Base-by-base conservation (phyloP, 192 early-diverging fungal species). In the Phycomyces blakesleeanus region DNA sequence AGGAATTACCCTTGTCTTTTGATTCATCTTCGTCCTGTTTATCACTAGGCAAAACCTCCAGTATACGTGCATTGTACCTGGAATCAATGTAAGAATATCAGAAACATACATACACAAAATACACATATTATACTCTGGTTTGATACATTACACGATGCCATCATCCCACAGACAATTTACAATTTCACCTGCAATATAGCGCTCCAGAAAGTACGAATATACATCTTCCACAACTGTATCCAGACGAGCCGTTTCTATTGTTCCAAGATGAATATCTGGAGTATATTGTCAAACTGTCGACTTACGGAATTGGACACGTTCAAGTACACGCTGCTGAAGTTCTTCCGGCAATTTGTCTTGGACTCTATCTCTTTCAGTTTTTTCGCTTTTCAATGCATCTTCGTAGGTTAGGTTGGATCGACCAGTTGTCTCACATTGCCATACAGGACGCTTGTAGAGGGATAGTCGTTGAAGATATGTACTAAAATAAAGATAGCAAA, bases 381-480 rank as follows among this genome's bases (percentile, higher is more conserved):
- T 75, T 65, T 97, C 95, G 14, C 84, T 88, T 39, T 85, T 71
- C 20, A 89, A 69, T 0, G 95, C 95, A 62, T 94, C 84, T 60
- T 86, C 81, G 61, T 88, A 97, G 0, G 89, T 93, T 53, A 97
- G 72, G 42, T 83, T 74, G 21, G 74, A 69, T 63, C 86, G 89
- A 0, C 93, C 90, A 1, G 91, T 90, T 5, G 77, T 76, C 49
- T 83, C 80, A 74, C 93, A 95, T 59, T 89, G 79, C 87, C 93
- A 97, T 22, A 83, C 69, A 40, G 78, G 81, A 57, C 86, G 84
- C 22, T 81, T 78, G 64, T 94, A 93, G 14, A 92, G 76, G 24
- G 44, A 34, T 9, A 57, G 8, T 51, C 71, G 51, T 20, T 67
- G 51, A 47, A 73, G 42, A 58, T 73, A 73, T 9, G 49, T 24